Base-by-base conservation (phyloP, 2,329 filamentous ascomycete genomes). In the Penicillium sp. region DNA sequence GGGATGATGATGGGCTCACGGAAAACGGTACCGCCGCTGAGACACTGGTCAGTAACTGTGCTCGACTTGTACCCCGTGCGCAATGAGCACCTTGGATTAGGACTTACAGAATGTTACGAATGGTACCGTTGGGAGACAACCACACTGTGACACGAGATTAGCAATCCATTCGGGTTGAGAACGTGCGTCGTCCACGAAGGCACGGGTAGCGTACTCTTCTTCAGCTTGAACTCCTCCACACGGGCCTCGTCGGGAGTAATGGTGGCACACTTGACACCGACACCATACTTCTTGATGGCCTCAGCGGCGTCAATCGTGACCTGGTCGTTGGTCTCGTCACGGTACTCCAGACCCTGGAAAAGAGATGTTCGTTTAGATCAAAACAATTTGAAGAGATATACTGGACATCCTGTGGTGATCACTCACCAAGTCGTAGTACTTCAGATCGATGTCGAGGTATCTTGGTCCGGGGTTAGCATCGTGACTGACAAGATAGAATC, bases 261-360 rank as follows among this genome's bases (percentile, higher is more conserved):
- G 70, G 93, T 98, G 58, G 93, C 93, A 73, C 93, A 98, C 81
- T 98, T 98, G 77, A 98, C 89, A 73, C 91, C 93, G 47, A 98
- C 93, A 51, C 86, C 89, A 80, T 97, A 96, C 80, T 96, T 95
- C 82, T 95, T 90, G 77, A 97, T 97, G 38, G 93, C 93, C 76
- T 95, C 89, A 47, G 93, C 93, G 47, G 91, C 88, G 67, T 97
- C 93, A 61, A 90, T 71, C 54, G 93, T 98, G 73, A 98, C 91
- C 77, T 96, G 81, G 73, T 97, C 93, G 71, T 94, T 84, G 69
- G 93, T 97, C 81, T 95, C 74, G 71, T 98, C 91, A 69, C 93
- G 88, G 81, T 95, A 95, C 70, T 88, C 84, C 56, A 97, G 82
- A 53, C 93, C 93, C 68, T 79, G 37, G 9, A 35, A 8, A 5